phyloP scores from a whole-genome alignment of 2,329 filamentous ascomycete species.

The Alternaria hordeiaustralica region DNA sequence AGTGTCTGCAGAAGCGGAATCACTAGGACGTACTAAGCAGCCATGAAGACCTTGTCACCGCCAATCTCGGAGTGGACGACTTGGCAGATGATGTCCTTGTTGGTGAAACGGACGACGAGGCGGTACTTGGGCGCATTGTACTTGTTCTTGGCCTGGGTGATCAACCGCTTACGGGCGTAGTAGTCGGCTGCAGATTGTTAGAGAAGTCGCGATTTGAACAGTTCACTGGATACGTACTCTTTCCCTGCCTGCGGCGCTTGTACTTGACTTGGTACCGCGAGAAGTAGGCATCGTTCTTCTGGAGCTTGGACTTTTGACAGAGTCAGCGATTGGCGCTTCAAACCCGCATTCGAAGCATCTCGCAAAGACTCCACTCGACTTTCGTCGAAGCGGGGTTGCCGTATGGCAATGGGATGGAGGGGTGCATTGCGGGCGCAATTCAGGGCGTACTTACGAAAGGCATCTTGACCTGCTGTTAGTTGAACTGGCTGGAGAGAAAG shows the following conservation, averaged over 20 bases:
- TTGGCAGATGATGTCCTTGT: conserved; percentile 99
- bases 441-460: conserved; percentile 55
- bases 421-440: conserved; percentile 17
- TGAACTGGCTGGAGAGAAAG: conserved; percentile 34
- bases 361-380: conserved; percentile 60
- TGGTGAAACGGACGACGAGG: conserved; percentile 98
- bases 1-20: background rate
- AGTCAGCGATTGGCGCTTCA: conserved; percentile 99
- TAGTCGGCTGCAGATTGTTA: conserved; percentile 85
- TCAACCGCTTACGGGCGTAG: conserved; percentile 99
- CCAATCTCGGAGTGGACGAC: conserved; percentile 95
- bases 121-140: conserved; percentile 99
- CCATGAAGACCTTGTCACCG: conserved; percentile 91
- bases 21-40: conserved; percentile 33
- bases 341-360: conserved; percentile 88
- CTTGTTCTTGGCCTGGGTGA: conserved; percentile 99
- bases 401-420: conserved; percentile 20
- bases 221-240: conserved; percentile 91
- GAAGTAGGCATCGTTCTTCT: conserved; percentile 99
- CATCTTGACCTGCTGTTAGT: conserved; percentile 50
- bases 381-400: conserved; percentile 36
- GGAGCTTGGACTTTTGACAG: conserved; percentile 86
- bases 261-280: conserved; percentile 99
- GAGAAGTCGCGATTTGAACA: background rate
- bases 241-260: conserved; percentile 92